Conservation (phyloP, 1,284 basidiomycete genomes). For the Sphagnurus paluster region DNA sequence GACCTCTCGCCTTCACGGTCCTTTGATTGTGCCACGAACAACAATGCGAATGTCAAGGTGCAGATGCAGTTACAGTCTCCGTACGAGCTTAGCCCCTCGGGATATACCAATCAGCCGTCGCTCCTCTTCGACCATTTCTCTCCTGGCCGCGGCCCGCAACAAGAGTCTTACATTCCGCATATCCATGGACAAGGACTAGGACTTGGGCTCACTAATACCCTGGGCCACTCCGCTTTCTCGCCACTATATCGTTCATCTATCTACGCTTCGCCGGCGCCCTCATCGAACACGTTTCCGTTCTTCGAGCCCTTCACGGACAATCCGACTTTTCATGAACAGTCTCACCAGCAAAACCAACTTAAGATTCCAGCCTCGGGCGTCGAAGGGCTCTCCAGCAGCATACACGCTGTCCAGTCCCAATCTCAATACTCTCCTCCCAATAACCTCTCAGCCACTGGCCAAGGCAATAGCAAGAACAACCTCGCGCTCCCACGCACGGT, state of each 20-base stretch:
- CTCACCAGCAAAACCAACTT: too few species aligned
- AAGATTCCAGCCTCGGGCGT: too few species aligned
- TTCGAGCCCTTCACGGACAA: conserved; percentile 56
- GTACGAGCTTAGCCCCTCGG: conserved; percentile 43
- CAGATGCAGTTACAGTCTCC: conserved; percentile 32
- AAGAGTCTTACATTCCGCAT: conserved; percentile 34
- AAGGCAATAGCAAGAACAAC: not conserved
- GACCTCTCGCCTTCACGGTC: conserved; percentile 62
- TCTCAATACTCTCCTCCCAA: not conserved
- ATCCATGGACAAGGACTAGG: not conserved
- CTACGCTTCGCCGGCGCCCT: conserved; percentile 30
- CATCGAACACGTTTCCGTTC: conserved; percentile 38
- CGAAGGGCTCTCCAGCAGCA: too few species aligned
- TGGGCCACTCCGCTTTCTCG: conserved; percentile 16
- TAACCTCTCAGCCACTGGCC: too few species aligned
- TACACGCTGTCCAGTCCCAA: too few species aligned
- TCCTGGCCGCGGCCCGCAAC: conserved; percentile 30
- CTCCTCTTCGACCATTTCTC: conserved; percentile 45
- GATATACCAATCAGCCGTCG: conserved; percentile 35
- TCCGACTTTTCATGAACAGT: too few species aligned
- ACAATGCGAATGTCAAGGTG: conserved; percentile 46
- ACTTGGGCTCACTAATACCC: too few species aligned
- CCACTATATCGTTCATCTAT: conserved; percentile 23
- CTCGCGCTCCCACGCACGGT: not conserved
- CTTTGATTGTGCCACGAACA: too few species aligned